phyloP scores from a whole-genome alignment of 2,329 filamentous ascomycete genomes.

The Peltaster fructicola region DNA sequence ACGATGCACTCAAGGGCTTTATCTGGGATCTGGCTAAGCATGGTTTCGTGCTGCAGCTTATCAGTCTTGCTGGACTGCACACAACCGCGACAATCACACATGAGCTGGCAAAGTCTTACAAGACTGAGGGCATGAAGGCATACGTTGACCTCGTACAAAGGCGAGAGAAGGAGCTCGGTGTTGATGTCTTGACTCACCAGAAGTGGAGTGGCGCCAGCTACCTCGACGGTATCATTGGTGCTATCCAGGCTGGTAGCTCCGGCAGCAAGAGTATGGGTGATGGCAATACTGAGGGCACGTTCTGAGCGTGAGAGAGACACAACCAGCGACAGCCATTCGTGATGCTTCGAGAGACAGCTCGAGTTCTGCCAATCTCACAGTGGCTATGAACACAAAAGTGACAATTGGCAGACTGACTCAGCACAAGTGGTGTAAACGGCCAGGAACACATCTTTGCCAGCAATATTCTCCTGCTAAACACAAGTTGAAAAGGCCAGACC shows the following conservation, averaged over 20 bases:
- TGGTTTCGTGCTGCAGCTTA: constrained; percentile 51
- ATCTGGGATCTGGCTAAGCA: constrained; percentile 92
- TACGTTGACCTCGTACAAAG: constrained; percentile 90
- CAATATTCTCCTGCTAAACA: too few relatives aligned
- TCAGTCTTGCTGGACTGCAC: constrained; percentile 47
- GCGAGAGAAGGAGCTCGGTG: constrained; percentile 75
- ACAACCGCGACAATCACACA: constrained; percentile 45
- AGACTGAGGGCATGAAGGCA: constrained; percentile 83
- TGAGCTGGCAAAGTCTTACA: constrained; percentile 68
- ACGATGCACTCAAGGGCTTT: constrained; percentile 69
- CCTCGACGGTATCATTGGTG: constrained; percentile 76
- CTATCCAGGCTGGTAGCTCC: constrained; percentile 80
- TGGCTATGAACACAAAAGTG: too few relatives aligned
- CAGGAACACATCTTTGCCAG: too few relatives aligned
- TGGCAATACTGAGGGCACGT: constrained; percentile 61
- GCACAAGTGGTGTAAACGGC: too few relatives aligned
- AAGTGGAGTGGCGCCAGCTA: constrained; percentile 64
- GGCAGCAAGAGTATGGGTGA: constrained; percentile 88
- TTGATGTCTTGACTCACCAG: constrained; percentile 88
- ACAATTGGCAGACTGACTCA: too few relatives aligned
- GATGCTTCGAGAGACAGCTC: too few relatives aligned
- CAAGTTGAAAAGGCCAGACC: too few relatives aligned
- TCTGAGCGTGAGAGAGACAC: constrained; percentile 13
- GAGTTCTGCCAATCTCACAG: too few relatives aligned
- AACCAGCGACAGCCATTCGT: too few relatives aligned